A percentile compares a stretch with the other conserved stretches of the same genome.
phyloP scores from a whole-genome alignment of 768 basidiomycete genomes.

The Tylopilus sp. region DNA sequence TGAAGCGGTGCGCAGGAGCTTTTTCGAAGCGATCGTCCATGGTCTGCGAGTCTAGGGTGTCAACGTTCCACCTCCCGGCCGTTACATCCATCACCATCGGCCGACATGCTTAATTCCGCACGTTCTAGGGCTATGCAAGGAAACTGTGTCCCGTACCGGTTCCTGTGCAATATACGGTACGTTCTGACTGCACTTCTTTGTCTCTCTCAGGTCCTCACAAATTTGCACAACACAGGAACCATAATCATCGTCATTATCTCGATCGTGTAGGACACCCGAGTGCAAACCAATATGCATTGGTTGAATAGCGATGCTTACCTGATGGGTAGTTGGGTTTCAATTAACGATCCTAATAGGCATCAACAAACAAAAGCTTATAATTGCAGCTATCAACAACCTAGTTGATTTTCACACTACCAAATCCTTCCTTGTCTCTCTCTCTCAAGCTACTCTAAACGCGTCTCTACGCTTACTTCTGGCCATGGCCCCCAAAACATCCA shows the following conservation, averaged over 20 bases:
- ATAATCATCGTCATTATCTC: slow-evolving; percentile 2
- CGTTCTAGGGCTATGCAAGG: background rate
- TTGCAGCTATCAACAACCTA: slow-evolving; percentile 37
- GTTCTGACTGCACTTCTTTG: slow-evolving; percentile 1
- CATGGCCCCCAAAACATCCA: slow-evolving; percentile 26
- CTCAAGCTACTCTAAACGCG: slow-evolving; percentile 25
- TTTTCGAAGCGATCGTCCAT: slow-evolving; percentile 23
- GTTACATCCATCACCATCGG: background rate
- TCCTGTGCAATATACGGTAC: background rate
- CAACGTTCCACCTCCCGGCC: background rate
- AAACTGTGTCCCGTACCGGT: background rate
- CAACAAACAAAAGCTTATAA: slow-evolving; percentile 40
- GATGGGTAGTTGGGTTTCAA: slow-evolving; percentile 38
- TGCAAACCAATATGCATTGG: slow-evolving; percentile 13
- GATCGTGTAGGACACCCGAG: slow-evolving; percentile 9
- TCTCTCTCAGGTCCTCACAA: background rate
- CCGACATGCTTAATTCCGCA: background rate
- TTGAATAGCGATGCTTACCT: slow-evolving; percentile 29
- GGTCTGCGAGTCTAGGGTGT: slow-evolving; percentile 8
- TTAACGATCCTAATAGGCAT: slow-evolving; percentile 35
- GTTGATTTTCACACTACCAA: slow-evolving; percentile 39
- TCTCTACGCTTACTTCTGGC: slow-evolving; percentile 11
- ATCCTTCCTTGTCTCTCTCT: slow-evolving; percentile 34
- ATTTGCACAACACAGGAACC: slow-evolving; percentile 8
- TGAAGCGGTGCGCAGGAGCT: slow-evolving; percentile 23